Percentiles rank a stretch among this genome's conserved stretches.
These are phyloP conservation scores for Pyrenophora tritici-repentis DNA, from an alignment of 2,329 filamentous ascomycete species.

Conservation along the genomic window DNA sequence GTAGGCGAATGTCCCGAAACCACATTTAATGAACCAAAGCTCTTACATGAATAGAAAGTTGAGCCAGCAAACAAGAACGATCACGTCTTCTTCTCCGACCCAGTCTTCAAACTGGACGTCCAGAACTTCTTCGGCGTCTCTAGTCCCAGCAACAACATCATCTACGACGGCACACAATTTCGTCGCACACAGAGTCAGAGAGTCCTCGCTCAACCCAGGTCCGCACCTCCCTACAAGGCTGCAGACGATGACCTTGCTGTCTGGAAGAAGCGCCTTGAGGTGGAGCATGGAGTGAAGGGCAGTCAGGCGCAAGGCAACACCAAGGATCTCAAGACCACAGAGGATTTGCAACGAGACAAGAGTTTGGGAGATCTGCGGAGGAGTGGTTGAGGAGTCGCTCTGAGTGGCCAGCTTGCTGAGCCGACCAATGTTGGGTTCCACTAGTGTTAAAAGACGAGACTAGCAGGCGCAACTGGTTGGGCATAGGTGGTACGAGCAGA, in stretches of 20 bases:
- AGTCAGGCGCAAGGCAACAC: not conserved
- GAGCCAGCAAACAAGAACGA: not conserved
- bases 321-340: not conserved
- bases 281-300: not conserved
- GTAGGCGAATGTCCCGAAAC: conserved; percentile 35
- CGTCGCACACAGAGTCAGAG: too few relatives aligned
- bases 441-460: too few relatives aligned
- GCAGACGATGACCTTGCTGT: conserved; percentile 16
- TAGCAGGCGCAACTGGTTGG: too few relatives aligned
- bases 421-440: too few relatives aligned
- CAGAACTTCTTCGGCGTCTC: conserved; percentile 9
- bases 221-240: conserved; percentile 8
- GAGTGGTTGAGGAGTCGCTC: not conserved
- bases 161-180: too few relatives aligned
- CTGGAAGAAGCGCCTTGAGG: conserved; percentile 5
- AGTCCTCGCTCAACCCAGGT: too few relatives aligned
- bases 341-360: not conserved
- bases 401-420: too few relatives aligned
- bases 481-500: too few relatives aligned
- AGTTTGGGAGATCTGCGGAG: not conserved
- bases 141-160: not conserved
- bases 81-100: conserved; percentile 56
- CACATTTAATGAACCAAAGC: not conserved
- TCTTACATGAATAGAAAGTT: not conserved
- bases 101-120: conserved; percentile 8